phyloP scores from a whole-genome alignment of 2,329 filamentous ascomycete genomes.

The Botrytis tulipae region DNA sequence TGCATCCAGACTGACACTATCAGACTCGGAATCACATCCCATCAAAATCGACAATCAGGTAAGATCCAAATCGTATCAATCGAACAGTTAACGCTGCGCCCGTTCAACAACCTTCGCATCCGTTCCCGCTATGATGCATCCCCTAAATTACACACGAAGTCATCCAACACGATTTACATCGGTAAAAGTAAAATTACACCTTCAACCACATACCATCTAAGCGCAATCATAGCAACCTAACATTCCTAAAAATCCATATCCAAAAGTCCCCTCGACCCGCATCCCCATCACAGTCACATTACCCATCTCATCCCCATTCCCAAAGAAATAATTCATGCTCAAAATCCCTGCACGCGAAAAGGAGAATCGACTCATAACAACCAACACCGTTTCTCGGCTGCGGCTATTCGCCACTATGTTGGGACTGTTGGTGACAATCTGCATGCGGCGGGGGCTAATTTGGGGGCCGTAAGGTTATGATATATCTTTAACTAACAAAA shows the following conservation, averaged over 20 bases:
- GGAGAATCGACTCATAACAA: not conserved
- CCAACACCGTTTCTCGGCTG: not conserved
- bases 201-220: not conserved
- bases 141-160: no score
- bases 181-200: no score
- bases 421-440: not conserved
- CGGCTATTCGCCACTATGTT: not conserved
- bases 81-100: not conserved
- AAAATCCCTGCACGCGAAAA: not conserved
- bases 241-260: not conserved
- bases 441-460: no score
- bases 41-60: not conserved
- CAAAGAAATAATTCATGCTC: not conserved
- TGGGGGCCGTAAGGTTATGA: not conserved
- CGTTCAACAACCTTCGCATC: not conserved
- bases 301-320: no score
- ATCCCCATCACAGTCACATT: not conserved
- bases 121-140: no score
- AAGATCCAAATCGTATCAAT: not conserved
- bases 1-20: not conserved
- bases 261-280: no score
- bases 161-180: not conserved
- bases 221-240: not conserved
- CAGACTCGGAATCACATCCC: not conserved
- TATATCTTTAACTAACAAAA: no score